Conservation (phyloP, 345 rosid genomes). For the Trapa bicornis region DNA sequence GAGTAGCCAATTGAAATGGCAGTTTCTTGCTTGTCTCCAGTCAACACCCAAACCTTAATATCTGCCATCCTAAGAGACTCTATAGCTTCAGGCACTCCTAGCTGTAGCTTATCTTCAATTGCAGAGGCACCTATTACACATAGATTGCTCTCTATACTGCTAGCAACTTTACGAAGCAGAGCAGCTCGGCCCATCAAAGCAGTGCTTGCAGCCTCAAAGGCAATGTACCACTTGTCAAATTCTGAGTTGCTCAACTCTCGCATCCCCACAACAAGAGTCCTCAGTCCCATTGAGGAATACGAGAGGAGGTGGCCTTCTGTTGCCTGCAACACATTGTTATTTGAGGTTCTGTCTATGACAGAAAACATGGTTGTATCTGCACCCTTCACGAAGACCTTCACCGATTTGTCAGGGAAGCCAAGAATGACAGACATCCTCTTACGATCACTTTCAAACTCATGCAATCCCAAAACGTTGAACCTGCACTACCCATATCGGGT, state of each 20-base stretch:
- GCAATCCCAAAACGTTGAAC: constrained; percentile 86
- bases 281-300: constrained; percentile 74
- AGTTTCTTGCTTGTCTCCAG: constrained; percentile 99
- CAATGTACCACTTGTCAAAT: constrained; percentile 79
- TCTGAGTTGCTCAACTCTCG: constrained; percentile 63
- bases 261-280: constrained; percentile 90
- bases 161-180: constrained; percentile 73
- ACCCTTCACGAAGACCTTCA: constrained; percentile 84
- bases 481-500: constrained; percentile 47
- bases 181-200: constrained; percentile 73
- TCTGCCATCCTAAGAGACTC: constrained; percentile 79
- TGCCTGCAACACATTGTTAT: constrained; percentile 22
- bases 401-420: constrained; percentile 78
- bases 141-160: constrained; percentile 49
- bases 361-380: constrained; percentile 89
- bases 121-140: constrained; percentile 77
- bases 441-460: constrained; percentile 97
- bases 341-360: constrained; percentile 42
- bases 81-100: constrained; percentile 92
- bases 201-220: constrained; percentile 77
- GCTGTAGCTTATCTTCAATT: constrained; percentile 86
- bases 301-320: constrained; percentile 62
- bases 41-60: constrained; percentile 92
- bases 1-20: constrained; percentile 96
- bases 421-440: constrained; percentile 98